These are phyloP conservation scores for Cornus florida DNA, from an alignment of 148 eudicot genomes.

Conservation along the genomic window DNA sequence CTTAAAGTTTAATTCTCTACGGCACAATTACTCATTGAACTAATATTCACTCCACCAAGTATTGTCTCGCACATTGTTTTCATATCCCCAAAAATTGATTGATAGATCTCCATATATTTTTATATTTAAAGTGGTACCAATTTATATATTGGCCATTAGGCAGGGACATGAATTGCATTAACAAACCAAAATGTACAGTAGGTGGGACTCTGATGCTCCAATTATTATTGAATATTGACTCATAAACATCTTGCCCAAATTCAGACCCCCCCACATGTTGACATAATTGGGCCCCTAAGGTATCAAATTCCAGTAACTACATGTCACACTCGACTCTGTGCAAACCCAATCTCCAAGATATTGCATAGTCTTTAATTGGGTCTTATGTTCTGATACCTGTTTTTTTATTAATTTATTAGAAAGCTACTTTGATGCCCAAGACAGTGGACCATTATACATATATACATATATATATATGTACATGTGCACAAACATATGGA, in stretches of 20 bases:
- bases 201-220: not conserved
- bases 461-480: not conserved
- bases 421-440: not conserved
- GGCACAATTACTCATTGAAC: no score
- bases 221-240: not conserved
- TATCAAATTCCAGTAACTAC: not conserved
- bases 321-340: not conserved
- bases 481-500: not conserved
- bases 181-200: not conserved
- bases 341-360: conserved; percentile 11
- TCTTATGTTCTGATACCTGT: not conserved
- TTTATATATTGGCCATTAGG: no score
- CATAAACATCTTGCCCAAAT: no score
- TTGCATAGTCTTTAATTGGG: not conserved
- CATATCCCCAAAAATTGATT: no score
- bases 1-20: no score
- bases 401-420: not conserved
- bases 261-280: not conserved
- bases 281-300: not conserved
- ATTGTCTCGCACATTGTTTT: no score
- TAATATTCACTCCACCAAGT: no score
- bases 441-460: not conserved
- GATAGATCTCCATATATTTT: no score
- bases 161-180: no score
- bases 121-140: no score